A percentile compares a stretch with the other conserved stretches of the same genome.
phyloP scores from a whole-genome alignment of 1,284 basidiomycete species.

The Albatrellus sp. region DNA sequence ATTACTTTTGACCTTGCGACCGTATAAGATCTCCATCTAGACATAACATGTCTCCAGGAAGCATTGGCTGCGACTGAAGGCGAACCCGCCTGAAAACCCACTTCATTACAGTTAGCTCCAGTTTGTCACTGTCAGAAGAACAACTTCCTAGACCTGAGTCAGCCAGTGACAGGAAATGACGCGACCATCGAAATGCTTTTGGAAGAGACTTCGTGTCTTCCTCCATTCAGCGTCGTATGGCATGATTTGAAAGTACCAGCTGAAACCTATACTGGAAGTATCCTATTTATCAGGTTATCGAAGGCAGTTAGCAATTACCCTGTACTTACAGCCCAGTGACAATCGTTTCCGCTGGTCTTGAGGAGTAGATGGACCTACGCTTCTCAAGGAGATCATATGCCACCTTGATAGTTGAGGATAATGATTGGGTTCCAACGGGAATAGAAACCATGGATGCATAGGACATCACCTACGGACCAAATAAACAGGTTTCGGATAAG shows the following conservation, averaged over 20 bases:
- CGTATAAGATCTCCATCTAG: slow-evolving; percentile 17
- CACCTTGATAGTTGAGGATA: slow-evolving; percentile 23
- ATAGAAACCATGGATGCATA: slow-evolving; percentile 21
- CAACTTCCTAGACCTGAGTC: slow-evolving; percentile 25
- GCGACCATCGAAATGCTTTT: slow-evolving; percentile 22
- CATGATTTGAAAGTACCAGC: neutral
- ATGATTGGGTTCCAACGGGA: slow-evolving; percentile 23
- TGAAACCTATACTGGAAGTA: neutral
- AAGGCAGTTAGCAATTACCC: neutral
- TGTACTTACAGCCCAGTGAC: slow-evolving; percentile 5
- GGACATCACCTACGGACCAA: slow-evolving; percentile 24
- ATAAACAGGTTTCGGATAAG: too few species aligned
- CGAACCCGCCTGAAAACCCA: too few species aligned
- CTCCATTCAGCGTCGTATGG: neutral
- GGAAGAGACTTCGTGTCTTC: neutral
- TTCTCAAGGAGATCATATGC: slow-evolving; percentile 27
- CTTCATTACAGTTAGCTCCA: too few species aligned
- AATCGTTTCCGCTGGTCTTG: slow-evolving; percentile 16
- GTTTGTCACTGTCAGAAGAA: slow-evolving; percentile 4
- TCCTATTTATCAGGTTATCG: neutral
- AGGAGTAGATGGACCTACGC: slow-evolving; percentile 27
- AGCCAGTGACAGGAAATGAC: slow-evolving; percentile 21
- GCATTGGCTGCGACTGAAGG: too few species aligned
- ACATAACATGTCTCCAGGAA: slow-evolving; percentile 11
- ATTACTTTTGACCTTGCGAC: slow-evolving; percentile 19